Conservation (phyloP, 768 basidiomycete genomes). For the Mycena venus region DNA sequence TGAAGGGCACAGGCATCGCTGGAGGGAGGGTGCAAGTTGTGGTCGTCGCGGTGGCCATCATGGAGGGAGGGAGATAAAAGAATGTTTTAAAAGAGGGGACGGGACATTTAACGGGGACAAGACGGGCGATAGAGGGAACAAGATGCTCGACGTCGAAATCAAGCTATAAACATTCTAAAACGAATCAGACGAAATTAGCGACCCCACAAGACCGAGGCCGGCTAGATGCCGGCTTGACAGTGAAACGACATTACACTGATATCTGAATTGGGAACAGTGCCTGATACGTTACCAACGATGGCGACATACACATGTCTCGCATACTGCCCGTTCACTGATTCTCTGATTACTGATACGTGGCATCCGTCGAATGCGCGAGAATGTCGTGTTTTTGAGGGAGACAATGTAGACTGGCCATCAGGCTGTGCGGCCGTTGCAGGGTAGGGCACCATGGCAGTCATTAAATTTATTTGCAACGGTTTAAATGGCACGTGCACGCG, state of each 20-base stretch:
- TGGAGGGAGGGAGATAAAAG: slow-evolving; percentile 1
- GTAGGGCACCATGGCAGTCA: no score
- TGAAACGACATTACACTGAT: background rate
- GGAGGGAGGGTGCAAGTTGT: slow-evolving; percentile 18
- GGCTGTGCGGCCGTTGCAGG: no score
- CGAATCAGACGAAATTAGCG: background rate
- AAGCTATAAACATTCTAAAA: background rate
- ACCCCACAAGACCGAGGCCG: background rate
- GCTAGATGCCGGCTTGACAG: background rate
- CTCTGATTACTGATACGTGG: background rate
- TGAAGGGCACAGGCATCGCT: slow-evolving; percentile 7
- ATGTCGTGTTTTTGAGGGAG: no score
- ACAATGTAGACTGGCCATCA: no score
- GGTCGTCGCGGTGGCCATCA: slow-evolving; percentile 17
- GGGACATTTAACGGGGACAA: slow-evolving; percentile 21
- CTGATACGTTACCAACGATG: no score
- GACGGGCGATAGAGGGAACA: slow-evolving; percentile 22
- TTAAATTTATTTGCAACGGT: slow-evolving; percentile 2
- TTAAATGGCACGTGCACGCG: slow-evolving; percentile 4
- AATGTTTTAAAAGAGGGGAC: slow-evolving; percentile 27
- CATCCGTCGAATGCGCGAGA: no score
- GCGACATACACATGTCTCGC: background rate
- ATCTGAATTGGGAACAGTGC: background rate
- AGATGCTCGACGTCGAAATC: background rate
- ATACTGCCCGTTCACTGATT: no score